These are phyloP conservation scores for Cordyceps cicadae DNA, from an alignment of 2,329 filamentous ascomycete species.

Conservation along the genomic window DNA sequence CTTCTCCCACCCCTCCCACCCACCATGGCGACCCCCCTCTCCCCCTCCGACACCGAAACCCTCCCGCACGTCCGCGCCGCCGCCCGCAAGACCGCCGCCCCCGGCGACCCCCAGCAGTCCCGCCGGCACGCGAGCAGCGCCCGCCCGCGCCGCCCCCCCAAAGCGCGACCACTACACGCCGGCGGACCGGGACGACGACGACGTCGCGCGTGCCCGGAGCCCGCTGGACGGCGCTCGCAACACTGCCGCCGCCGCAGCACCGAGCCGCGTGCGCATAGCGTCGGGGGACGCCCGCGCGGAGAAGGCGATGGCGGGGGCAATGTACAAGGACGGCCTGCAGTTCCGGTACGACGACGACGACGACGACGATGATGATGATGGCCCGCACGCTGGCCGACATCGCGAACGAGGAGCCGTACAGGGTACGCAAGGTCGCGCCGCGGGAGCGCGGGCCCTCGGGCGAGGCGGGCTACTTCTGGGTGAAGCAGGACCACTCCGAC, in stretches of 20 bases:
- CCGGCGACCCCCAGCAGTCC: background rate
- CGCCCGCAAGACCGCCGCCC: background rate
- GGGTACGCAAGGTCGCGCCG: no score
- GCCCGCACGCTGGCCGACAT: constrained; percentile 1
- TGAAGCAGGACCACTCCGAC: no score
- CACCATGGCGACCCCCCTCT: background rate
- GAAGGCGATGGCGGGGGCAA: background rate
- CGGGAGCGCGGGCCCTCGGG: no score
- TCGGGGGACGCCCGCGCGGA: background rate
- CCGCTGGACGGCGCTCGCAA: background rate
- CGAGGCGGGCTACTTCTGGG: no score
- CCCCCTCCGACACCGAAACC: background rate
- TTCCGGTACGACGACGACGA: background rate
- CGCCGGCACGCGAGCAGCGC: constrained; percentile 1
- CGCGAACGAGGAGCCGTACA: constrained; percentile 2
- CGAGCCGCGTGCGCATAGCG: background rate
- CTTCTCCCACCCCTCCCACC: no score
- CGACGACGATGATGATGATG: background rate
- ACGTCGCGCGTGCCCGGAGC: constrained; percentile 3
- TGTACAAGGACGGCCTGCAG: background rate
- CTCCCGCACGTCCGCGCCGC: background rate
- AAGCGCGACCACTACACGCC: constrained; percentile 4
- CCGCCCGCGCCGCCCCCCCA: background rate
- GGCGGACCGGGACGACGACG: constrained; percentile 4
- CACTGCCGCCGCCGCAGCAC: background rate